Percentiles rank a stretch among this genome's conserved stretches.
These are phyloP conservation scores for Epichloe brachyelytri DNA, from an alignment of 2,329 filamentous ascomycete species.

Conservation along the genomic window DNA sequence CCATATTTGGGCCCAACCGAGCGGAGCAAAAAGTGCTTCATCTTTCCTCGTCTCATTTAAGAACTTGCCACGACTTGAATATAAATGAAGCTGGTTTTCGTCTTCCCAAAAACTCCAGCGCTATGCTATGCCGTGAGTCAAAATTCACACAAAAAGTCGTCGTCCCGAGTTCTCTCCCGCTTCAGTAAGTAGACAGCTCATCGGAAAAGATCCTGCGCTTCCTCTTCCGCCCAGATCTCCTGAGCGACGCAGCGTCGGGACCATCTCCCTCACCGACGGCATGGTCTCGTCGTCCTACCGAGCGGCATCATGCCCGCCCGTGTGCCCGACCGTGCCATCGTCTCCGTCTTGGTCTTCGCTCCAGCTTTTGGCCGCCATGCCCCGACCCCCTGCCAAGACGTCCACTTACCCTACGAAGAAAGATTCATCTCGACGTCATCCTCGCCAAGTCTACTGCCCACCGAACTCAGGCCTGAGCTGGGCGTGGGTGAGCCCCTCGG, in stretches of 20 bases:
- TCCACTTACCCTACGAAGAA: slow-evolving; percentile 14
- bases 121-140: not conserved
- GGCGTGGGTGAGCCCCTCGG: slow-evolving; percentile 28
- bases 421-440: slow-evolving; percentile 35
- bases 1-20: not conserved
- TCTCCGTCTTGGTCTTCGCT: not conserved
- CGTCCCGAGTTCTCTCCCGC: not conserved
- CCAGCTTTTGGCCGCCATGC: not conserved
- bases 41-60: no score
- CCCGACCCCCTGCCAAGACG: not conserved
- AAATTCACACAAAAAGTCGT: not conserved
- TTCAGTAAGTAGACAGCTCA: not conserved
- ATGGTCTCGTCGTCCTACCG: no score
- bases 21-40: not conserved
- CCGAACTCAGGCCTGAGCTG: slow-evolving; percentile 45
- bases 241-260: not conserved
- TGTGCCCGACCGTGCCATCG: not conserved
- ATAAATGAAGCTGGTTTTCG: not conserved
- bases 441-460: slow-evolving; percentile 27
- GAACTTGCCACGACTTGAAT: not conserved
- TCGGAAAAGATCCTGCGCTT: not conserved
- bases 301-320: no score
- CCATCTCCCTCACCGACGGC: no score
- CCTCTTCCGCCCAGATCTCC: not conserved
- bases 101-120: slow-evolving; percentile 1